A percentile compares a stretch with the other conserved stretches of the same genome.
Evolutionary conservation across 768 basidiomycete genomes (phyloP).

Genomic region (Agaricus sinodeliciosus): DNA sequence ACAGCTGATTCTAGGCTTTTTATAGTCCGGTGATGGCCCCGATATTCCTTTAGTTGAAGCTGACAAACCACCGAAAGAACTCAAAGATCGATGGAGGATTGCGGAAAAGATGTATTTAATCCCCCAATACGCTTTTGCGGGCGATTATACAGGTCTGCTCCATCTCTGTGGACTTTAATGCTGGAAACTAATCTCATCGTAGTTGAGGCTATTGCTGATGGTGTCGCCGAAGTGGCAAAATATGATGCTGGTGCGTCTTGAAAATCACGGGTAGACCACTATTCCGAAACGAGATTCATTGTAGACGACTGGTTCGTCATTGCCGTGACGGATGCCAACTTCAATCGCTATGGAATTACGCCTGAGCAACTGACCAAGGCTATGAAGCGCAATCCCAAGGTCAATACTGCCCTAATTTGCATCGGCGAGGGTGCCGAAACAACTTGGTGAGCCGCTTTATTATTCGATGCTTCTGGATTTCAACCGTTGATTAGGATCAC

Average conservation of each 20-base stretch:
- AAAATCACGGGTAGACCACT: background rate
- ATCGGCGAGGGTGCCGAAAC: conserved; percentile 67
- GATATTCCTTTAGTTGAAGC: conserved; percentile 47
- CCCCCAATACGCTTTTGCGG: conserved; percentile 63
- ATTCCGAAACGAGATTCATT: background rate
- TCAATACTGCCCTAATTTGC: conserved; percentile 60
- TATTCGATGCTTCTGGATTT: background rate
- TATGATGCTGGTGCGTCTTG: conserved; percentile 46
- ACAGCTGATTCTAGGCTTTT: background rate
- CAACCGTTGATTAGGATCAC: conserved; percentile 39
- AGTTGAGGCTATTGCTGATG: conserved; percentile 63
- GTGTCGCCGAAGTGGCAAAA: conserved; percentile 52
- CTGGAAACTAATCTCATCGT: conserved; percentile 6
- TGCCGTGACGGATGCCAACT: conserved; percentile 66
- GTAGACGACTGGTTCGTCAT: conserved; percentile 69
- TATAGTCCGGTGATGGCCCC: conserved; percentile 57
- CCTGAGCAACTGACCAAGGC: conserved; percentile 48
- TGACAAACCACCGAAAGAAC: conserved; percentile 40
- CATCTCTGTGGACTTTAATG: background rate
- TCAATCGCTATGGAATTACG: conserved; percentile 55
- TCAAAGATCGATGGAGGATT: conserved; percentile 60
- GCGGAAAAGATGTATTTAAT: conserved; percentile 65
- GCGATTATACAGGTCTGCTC: conserved; percentile 52
- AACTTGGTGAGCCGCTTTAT: conserved; percentile 36
- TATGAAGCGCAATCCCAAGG: conserved; percentile 57